phyloP scores from a whole-genome alignment of 2,329 filamentous ascomycete species.

The Hymenoscyphus fraxineus region DNA sequence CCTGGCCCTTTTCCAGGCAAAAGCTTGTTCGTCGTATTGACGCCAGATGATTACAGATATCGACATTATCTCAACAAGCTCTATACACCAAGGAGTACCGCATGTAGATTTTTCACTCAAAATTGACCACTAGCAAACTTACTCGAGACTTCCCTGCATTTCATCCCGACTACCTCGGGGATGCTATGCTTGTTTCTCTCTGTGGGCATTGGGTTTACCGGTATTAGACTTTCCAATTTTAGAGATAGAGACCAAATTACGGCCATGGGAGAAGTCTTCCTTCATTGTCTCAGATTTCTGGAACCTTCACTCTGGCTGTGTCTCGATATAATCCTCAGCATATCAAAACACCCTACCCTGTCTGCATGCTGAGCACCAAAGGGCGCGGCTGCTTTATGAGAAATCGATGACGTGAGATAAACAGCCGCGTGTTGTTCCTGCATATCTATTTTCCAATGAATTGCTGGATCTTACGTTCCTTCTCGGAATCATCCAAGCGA shows the following conservation, averaged over 20 bases:
- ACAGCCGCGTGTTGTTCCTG: slow-evolving; percentile 2
- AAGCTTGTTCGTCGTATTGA: slow-evolving; percentile 12
- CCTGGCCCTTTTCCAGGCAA: not conserved
- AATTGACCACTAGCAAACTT: slow-evolving; percentile 50
- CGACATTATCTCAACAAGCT: slow-evolving; percentile 93
- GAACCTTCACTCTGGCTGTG: not conserved
- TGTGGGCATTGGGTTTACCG: not conserved
- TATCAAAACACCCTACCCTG: not conserved
- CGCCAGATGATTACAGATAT: slow-evolving; percentile 56
- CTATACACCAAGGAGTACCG: slow-evolving; percentile 90
- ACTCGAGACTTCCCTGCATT: not conserved
- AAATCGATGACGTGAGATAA: slow-evolving; percentile 2
- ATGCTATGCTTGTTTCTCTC: not conserved
- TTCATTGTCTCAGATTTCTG: not conserved
- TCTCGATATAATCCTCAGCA: not conserved
- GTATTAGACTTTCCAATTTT: not conserved
- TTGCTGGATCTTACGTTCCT: not conserved
- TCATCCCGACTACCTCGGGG: not conserved
- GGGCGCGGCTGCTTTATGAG: not conserved
- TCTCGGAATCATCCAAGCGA: not conserved
- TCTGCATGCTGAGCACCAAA: not conserved
- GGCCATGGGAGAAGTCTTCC: not conserved
- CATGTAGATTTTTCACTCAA: slow-evolving; percentile 97
- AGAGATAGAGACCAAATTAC: not conserved
- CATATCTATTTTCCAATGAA: not conserved